Evolutionary conservation across 331 rosid genomes (phyloP).

Genomic region (Cucumis variabilis): DNA sequence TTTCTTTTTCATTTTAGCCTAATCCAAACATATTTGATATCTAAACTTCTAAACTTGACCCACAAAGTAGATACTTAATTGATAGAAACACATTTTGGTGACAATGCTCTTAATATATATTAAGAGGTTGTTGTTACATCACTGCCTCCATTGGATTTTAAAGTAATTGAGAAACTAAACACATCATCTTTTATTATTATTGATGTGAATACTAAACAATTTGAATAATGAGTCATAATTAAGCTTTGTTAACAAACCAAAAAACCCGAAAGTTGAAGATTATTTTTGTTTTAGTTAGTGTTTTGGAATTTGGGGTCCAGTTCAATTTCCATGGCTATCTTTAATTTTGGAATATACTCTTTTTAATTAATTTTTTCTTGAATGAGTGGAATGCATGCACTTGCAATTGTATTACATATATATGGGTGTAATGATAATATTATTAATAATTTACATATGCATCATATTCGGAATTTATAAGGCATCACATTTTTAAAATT

Average conservation of each 20-base stretch:
- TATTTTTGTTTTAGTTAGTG: not conserved
- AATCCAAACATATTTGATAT: not conserved
- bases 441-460: not conserved
- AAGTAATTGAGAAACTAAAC: not conserved
- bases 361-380: not conserved
- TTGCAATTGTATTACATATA: not conserved
- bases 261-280: not conserved
- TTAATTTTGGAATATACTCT: not conserved
- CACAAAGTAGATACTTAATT: not conserved
- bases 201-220: not conserved
- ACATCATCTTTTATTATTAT: no score
- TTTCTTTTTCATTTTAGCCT: no score
- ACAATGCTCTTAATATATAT: not conserved
- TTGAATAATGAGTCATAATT: not conserved
- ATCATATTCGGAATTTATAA: not conserved
- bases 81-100: not conserved
- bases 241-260: not conserved
- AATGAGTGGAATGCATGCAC: conserved; percentile 18
- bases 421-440: not conserved
- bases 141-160: not conserved
- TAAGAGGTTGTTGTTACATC: conserved; percentile 1
- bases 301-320: not conserved
- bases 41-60: not conserved
- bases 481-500: not conserved
- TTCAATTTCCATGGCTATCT: not conserved